Evolutionary conservation across 805 yeast genomes (phyloP).

Genomic region (Pichia insulana): DNA sequence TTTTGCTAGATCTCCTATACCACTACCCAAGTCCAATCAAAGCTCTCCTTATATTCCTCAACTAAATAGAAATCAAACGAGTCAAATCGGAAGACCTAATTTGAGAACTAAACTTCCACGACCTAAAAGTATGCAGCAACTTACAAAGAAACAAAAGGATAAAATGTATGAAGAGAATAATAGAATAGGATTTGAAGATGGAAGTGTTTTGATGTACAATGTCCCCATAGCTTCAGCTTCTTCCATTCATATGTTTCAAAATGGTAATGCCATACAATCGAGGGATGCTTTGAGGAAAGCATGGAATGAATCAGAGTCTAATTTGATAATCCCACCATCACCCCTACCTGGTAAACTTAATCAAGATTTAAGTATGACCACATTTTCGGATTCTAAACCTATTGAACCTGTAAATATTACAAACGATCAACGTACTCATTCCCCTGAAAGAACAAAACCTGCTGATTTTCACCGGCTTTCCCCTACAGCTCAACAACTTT

Average conservation of each 20-base stretch:
- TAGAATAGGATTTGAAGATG: conserved; percentile 24
- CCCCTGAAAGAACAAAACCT: conserved; percentile 21
- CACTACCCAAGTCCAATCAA: conserved; percentile 2
- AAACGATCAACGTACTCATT: conserved; percentile 1
- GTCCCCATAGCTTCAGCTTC: conserved; percentile 40
- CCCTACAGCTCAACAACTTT: conserved; percentile 31
- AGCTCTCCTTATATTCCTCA: conserved; percentile 3
- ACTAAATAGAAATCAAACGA: not conserved
- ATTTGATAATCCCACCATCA: conserved; percentile 34
- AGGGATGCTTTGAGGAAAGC: conserved; percentile 20
- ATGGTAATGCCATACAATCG: conserved; percentile 13
- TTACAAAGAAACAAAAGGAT: conserved; percentile 21
- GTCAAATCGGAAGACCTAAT: conserved; percentile 1
- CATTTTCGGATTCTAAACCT: not conserved
- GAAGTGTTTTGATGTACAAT: conserved; percentile 39
- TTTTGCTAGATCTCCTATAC: not conserved
- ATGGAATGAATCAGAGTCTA: conserved; percentile 16
- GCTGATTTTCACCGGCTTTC: conserved; percentile 23
- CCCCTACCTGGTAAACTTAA: conserved; percentile 38
- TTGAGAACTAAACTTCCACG: conserved; percentile 3
- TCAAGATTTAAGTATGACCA: not conserved
- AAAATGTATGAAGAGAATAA: conserved; percentile 26
- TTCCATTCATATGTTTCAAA: conserved; percentile 23
- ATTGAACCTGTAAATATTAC: not conserved
- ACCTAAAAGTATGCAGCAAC: conserved; percentile 9